Conservation (phyloP, 495 filamentous ascomycete species). For the Astrothelium subdiscretum region DNA sequence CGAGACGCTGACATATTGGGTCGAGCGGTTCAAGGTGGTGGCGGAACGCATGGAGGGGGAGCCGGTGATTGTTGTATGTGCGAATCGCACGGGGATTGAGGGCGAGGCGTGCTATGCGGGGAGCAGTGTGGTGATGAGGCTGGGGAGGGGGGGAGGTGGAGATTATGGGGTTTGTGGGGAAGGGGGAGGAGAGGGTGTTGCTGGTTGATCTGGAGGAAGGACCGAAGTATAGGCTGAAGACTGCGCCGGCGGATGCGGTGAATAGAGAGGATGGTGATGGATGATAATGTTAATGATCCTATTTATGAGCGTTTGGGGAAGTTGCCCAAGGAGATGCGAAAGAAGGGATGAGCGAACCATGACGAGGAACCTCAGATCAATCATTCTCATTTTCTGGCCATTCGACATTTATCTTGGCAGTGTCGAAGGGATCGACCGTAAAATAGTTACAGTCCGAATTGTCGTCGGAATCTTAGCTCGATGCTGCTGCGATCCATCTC, state of each 20-base stretch:
- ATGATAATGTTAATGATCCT: neutral
- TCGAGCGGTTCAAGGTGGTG: conserved; percentile 68
- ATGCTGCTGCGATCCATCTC: too few relatives aligned
- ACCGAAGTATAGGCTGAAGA: neutral
- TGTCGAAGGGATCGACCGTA: too few relatives aligned
- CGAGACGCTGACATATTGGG: conserved; percentile 80
- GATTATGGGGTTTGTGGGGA: conserved; percentile 59
- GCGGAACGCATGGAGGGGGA: conserved; percentile 40
- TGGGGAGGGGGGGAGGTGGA: conserved; percentile 54
- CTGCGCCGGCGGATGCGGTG: neutral
- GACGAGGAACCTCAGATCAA: too few relatives aligned
- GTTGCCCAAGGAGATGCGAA: neutral
- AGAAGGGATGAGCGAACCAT: neutral
- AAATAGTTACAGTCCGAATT: too few relatives aligned
- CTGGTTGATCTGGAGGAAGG: conserved; percentile 45
- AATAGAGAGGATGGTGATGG: neutral
- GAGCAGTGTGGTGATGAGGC: conserved; percentile 68
- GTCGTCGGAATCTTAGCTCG: too few relatives aligned
- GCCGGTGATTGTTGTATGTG: conserved; percentile 63
- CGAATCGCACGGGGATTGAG: conserved; percentile 58
- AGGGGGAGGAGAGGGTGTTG: conserved; percentile 51
- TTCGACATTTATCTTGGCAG: too few relatives aligned
- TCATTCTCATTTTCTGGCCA: too few relatives aligned
- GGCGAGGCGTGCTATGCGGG: conserved; percentile 62
- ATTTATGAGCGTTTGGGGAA: neutral